Base-by-base conservation (phyloP, 2,329 filamentous ascomycete genomes). In the Alternaria triticina region DNA sequence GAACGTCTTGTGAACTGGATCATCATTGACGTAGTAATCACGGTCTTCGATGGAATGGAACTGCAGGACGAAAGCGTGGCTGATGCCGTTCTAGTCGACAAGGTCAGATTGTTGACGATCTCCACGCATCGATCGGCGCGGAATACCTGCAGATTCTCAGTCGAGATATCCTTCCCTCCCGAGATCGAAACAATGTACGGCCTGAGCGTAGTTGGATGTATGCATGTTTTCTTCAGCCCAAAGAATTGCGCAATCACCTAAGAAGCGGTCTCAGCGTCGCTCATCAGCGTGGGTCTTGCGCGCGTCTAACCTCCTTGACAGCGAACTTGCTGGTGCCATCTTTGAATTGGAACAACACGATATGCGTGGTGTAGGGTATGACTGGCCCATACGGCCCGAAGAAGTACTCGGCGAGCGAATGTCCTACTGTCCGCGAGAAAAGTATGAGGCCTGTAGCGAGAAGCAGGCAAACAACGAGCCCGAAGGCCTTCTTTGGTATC, bases 81-180 rank as follows among this genome's bases (percentile, higher is more conserved):
- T 81, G n/a, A 82, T 70, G 15, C 80, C 81, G 57, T 77, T 70
- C 81, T 83, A 54, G 15, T 45, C 8, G 30, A n/a, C 13, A 30
- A 83, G 82, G 80, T 6, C 81, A 78, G 59, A 88, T 2, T 85
- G 82, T 6, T 15, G 25, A 22, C 15, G 3, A 85, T 84, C 63
- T 85, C 86, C 6, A 15, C 3, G 12, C 33, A 15, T 45, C 10
- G 15, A 40, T 49, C n/a, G 15, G n/a, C 3, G 13, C 33, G 13
- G 51, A 13, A 46, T 75, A 79, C 76, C 71, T 77, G 75, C 40
- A 75, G 62, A 20, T 69, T 68, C 59, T 79, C 76, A 58, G 62
- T 73, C n/a, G 77, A 78, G 27, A 70, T 78, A 50, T 78, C 76
- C 46, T 66, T 76, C 22, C 76, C 76, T 45, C 76, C 76, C 7